These are phyloP conservation scores for Didymella sp. DNA, from an alignment of 2,329 filamentous ascomycete genomes.

Conservation along the genomic window DNA sequence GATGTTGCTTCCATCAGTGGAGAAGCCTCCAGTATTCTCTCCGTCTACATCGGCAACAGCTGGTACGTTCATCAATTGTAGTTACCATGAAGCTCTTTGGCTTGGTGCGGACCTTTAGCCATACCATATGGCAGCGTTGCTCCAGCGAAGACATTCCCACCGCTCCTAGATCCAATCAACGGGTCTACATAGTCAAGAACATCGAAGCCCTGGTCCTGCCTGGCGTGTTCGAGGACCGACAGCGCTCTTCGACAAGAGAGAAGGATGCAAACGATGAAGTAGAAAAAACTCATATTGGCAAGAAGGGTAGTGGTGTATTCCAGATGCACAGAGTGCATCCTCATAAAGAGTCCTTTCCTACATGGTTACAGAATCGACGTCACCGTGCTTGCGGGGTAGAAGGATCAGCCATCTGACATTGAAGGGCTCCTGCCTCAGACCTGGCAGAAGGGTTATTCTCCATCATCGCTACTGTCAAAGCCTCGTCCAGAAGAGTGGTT, in stretches of 20 bases:
- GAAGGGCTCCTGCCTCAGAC: neutral
- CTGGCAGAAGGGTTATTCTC: neutral
- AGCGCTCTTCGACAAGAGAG: neutral
- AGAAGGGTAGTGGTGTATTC: neutral
- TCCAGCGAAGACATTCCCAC: neutral
- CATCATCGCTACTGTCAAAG: neutral
- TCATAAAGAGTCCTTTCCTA: neutral
- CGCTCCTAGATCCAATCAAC: neutral
- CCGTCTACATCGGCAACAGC: constrained; percentile 57
- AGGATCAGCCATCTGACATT: neutral
- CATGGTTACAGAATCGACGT: neutral
- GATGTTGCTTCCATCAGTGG: constrained; percentile 53
- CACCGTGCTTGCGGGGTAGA: neutral
- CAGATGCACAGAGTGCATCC: neutral
- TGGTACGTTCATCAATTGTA: constrained; percentile 5
- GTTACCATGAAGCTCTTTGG: neutral
- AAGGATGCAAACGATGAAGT: neutral
- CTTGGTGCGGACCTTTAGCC: neutral
- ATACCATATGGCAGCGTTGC: neutral
- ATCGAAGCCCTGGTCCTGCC: neutral
- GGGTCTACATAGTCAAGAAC: neutral
- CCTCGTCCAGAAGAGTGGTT: neutral
- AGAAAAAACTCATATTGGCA: neutral
- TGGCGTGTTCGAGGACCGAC: neutral
- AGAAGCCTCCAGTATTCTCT: constrained; percentile 64